Base-by-base conservation (phyloP, 1,284 basidiomycete species). In the Gomphus sp. region DNA sequence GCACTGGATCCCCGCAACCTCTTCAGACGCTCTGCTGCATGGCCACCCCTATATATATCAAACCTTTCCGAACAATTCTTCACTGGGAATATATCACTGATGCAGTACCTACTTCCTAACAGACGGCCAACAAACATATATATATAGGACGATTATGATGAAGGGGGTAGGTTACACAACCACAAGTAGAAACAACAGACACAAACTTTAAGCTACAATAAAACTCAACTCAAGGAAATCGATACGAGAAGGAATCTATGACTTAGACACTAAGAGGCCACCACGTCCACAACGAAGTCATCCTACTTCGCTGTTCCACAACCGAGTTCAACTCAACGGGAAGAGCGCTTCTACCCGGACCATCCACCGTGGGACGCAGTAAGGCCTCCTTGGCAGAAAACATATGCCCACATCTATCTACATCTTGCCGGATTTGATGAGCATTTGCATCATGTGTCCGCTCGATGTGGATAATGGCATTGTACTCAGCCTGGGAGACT, bases 261-360 rank as follows among this genome's bases (percentile, higher is more conserved):
- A 36, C 49, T 31, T 50, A 50, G n/a, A 33, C 31, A 9, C 49
- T 28, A 3, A 34, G 6, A 14, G 28, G 37, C 43, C 41, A 55
- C 54, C 54, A 47, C 43, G 36, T 16, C 44, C 54, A 44, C 4
- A 44, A 28, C 25, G 18, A 41, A n/a, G 25, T 11, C 52, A 39
- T 25, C 25, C 43, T 43, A 34, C 43, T 44, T 11, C 11, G 81
- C 55, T 84, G 81, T 63, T 83, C 85, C 60, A 81, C 81, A 47
- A 81, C 79, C 34, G 85, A 68, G 14, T 85, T 69, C 39, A 80
- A 66, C 5, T 68, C 68, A 16, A 69, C 69, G 34, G 0, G 36
- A 10, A 74, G 61, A 2, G 69, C 65, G 33, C 62, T 65, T 60
- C 64, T 60, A 44, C 65, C 66, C 41, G 65, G 65, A 6, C 74